A percentile compares a stretch with the other conserved stretches of the same genome.
These are phyloP conservation scores for Craspedostauros australis DNA, from an alignment of 108 stramenopile genomes.

Conservation along the genomic window DNA sequence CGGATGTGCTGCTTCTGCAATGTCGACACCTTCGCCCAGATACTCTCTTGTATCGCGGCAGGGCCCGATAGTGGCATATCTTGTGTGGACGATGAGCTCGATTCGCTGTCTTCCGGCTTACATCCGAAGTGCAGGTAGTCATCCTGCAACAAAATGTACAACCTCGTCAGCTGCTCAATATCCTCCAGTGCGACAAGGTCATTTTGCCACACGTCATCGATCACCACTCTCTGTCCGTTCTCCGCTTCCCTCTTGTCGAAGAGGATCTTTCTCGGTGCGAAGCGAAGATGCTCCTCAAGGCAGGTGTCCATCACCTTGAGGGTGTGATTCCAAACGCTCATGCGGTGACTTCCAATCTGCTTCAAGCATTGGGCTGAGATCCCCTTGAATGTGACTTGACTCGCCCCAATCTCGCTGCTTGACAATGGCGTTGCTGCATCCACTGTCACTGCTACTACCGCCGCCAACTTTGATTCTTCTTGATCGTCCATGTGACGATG, in stretches of 20 bases:
- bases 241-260: conserved; percentile 9
- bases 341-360: not conserved
- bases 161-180: conserved; percentile 16
- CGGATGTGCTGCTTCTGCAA: conserved; percentile 39
- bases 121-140: conserved; percentile 4
- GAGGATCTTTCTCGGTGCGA: conserved; percentile 15
- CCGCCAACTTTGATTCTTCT: too few relatives aligned
- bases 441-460: too few relatives aligned
- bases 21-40: conserved; percentile 5
- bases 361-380: not conserved
- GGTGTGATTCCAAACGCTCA: conserved; percentile 20
- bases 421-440: too few relatives aligned
- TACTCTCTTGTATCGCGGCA: too few relatives aligned
- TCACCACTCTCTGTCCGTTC: too few relatives aligned
- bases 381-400: not conserved
- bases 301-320: conserved; percentile 28
- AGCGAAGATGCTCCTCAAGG: conserved; percentile 36
- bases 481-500: too few relatives aligned
- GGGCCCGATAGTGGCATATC: too few relatives aligned
- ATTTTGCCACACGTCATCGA: conserved; percentile 23
- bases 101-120: conserved; percentile 13
- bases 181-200: conserved; percentile 35
- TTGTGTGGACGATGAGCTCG: too few relatives aligned
- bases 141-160: conserved; percentile 18
- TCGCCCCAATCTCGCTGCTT: too few relatives aligned